Evolutionary conservation across 805 yeast genomes (phyloP), one percentile per base, ranked within the genome.

Genomic region (Saturnispora hagleri): DNA sequence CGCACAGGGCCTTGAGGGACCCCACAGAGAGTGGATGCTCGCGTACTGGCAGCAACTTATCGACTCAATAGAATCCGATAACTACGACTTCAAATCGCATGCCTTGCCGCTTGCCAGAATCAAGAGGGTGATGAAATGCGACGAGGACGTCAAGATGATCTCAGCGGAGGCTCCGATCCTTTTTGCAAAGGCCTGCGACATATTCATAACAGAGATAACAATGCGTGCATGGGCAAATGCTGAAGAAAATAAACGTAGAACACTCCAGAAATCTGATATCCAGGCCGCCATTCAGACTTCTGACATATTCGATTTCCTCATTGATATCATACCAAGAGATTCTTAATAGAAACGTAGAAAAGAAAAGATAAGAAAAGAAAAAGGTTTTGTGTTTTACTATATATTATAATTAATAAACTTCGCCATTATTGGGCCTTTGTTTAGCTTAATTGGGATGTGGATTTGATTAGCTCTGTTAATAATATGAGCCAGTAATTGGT

Each of bases 191-290:
- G 98, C 98, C 1, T 93, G 99, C 69, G 99, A 93, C 65, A 83
- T 93, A 35, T 93, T 93, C 69, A 91, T 93, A 59, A 90, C 99
- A 0, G 99, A 93, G 66, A 73, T 93, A 51, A 90, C 99, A 13
- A 90, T 93, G 97, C 76, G 99, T 53, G 97, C 99, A 7, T 93
- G 99, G 99, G 89, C 93, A 55, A 97, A 90, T 61, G 97, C 98
- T 3, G 98, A 93, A 67, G 97, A 89, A 62, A 88, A 88, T 70
- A 93, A 93, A 65, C 78, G 99, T 58, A 72, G 99, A 55, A 93
- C 99, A 5, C 71, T 93, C 53, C 99, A 93, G 66, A 86, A 89
- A 62, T 81, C 89, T 1, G 99, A 93, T 64, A 89, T 93, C 56
- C 96, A 97, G 2, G 93, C 93, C 17, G 99, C 99, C 1, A 72